Evolutionary conservation across 2,329 filamentous ascomycete species (phyloP), one percentile per base, ranked within the genome.

Genomic region (Cercospora zeae-maydis): DNA sequence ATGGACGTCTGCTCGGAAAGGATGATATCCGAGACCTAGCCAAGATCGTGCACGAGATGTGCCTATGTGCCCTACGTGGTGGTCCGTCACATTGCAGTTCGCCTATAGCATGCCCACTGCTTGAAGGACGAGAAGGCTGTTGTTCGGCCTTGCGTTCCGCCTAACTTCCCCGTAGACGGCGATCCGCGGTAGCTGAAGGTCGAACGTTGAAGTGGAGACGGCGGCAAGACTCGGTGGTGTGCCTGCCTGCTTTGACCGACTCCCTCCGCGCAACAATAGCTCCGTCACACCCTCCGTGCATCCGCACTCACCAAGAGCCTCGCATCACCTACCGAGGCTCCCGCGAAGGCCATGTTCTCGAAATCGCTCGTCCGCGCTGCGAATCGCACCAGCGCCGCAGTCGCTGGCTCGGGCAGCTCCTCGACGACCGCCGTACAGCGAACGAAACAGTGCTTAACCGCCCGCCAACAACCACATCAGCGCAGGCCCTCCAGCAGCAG

Each of bases 401-500:
- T 67, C 59, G 24, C 65, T 47, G 63, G 65, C 52, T 21, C 63
- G 58, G 49, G 59, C 55, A 57, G 63, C 62, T 70, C 72, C 34
- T 71, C 75, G 37, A 69, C 72, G 65, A 74, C 72, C 57, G 74
- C 74, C 53, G 68, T 67, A 34, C 66, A 66, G 42, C 67, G 66
- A 42, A 62, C 65, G 31, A 59, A 69, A 36, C 67, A 67, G 76
- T 77, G 69, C 72, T 72, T 72, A 69, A 64, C 68, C 59, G 63
- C 76, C 63, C 59, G 72, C 64, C 75, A 74, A 49, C 73, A 73
- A 31, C 65, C 71, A 47, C 81, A 82, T 71, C 80, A 82, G 67
- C 78, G 81, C 62, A 79, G 81, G 68, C 75, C 78, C 47, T 82
- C 79, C 19, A 80, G 78, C 52, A 82, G 81, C 58, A 80, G 78